phyloP scores from a whole-genome alignment of 257 asterid genomes.

The Dorcoceras hygrometricum region DNA sequence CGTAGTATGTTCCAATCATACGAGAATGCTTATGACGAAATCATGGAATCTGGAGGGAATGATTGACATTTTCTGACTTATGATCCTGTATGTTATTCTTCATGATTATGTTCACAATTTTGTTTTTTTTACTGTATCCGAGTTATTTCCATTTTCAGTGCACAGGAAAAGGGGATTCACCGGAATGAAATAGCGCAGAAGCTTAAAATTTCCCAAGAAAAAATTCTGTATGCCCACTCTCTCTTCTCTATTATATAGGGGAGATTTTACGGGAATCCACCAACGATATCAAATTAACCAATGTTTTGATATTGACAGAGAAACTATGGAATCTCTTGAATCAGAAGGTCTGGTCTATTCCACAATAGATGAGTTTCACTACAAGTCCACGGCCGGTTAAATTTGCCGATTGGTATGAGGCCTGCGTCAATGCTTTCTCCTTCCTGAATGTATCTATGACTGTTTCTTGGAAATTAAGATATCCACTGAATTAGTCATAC shows the following conservation, averaged over 20 bases:
- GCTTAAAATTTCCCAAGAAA: background rate
- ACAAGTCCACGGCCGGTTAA: constrained; percentile 52
- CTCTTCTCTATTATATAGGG: background rate
- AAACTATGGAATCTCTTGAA: constrained; percentile 56
- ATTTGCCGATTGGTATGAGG: background rate
- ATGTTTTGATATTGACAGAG: constrained; percentile 38
- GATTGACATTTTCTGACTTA: background rate
- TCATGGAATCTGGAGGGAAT: background rate
- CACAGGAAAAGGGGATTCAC: background rate
- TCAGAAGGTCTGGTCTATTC: constrained; percentile 74
- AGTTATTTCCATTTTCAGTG: constrained; percentile 40
- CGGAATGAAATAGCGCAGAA: background rate
- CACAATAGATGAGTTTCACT: constrained; percentile 78
- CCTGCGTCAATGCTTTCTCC: background rate
- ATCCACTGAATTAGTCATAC: background rate
- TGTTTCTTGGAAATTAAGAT: background rate
- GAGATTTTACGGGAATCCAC: background rate
- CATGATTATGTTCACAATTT: background rate
- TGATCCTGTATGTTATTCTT: background rate
- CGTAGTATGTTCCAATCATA: background rate
- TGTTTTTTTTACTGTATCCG: background rate
- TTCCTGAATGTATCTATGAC: background rate
- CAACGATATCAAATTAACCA: background rate
- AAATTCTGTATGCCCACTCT: background rate
- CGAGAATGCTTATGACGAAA: constrained; percentile 5